Evolutionary conservation across 805 yeast genomes (phyloP).

Genomic region (Ogataea pilisensis): DNA sequence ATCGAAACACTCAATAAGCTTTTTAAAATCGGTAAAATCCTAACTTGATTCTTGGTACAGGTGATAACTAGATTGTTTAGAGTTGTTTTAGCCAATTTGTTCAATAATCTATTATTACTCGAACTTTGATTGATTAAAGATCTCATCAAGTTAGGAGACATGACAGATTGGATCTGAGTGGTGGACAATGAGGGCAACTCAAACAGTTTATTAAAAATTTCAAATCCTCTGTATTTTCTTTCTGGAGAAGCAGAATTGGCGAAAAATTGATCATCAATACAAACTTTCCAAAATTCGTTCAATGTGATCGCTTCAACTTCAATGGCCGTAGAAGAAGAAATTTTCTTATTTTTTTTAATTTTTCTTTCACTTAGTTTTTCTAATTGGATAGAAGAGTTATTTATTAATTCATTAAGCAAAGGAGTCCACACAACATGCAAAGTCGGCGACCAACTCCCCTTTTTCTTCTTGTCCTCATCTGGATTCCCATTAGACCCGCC

Average conservation of each 20-base stretch:
- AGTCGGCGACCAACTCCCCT: conserved; percentile 70
- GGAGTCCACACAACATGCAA: conserved; percentile 75
- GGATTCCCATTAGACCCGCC: conserved; percentile 33
- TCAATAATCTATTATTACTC: conserved; percentile 58
- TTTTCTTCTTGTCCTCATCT: conserved; percentile 43
- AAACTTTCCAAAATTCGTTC: conserved; percentile 73
- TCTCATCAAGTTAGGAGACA: conserved; percentile 66
- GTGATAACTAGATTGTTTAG: conserved; percentile 39
- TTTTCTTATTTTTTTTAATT: conserved; percentile 34
- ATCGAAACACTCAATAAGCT: conserved; percentile 49
- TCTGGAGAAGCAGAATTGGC: conserved; percentile 76
- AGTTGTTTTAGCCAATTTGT: conserved; percentile 59
- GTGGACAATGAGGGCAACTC: conserved; percentile 17
- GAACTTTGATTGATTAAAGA: conserved; percentile 73
- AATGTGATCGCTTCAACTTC: conserved; percentile 31
- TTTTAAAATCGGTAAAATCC: conserved; percentile 25
- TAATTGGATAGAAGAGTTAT: conserved; percentile 14
- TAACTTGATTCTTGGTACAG: conserved; percentile 34
- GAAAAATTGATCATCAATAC: conserved; percentile 78
- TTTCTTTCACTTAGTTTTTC: conserved; percentile 20
- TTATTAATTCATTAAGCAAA: conserved; percentile 42
- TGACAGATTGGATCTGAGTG: conserved; percentile 26
- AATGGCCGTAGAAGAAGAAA: conserved; percentile 11
- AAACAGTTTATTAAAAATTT: conserved; percentile 55
- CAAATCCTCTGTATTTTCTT: conserved; percentile 82